These are phyloP conservation scores for bread wheat (Triticum aestivum) DNA, from an alignment of 176 grass and related monocot species.

Conservation along the genomic window IWGSC_CS_RefSeq_v2.1 NC_057807.1:707991108-707991607, in stretches of 20 bases:
- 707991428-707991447: no score
- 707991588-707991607: no score
- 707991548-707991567: background rate
- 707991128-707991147: background rate
- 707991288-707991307: no score
- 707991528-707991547: background rate
- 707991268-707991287: no score
- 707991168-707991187: background rate
- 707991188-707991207: background rate
- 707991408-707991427: no score
- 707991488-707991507: background rate
- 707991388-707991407: background rate
- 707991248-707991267: background rate
- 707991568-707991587: background rate
- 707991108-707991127: background rate
- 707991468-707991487: no score
- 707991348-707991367: background rate
- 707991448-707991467: no score
- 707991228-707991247: background rate
- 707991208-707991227: no score
- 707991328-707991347: no score
- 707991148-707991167: background rate
- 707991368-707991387: background rate
- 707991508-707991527: background rate
- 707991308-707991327: no score